Evolutionary conservation across 1,284 basidiomycete genomes (phyloP).

Genomic region (Ganoderma lingzhi): DNA sequence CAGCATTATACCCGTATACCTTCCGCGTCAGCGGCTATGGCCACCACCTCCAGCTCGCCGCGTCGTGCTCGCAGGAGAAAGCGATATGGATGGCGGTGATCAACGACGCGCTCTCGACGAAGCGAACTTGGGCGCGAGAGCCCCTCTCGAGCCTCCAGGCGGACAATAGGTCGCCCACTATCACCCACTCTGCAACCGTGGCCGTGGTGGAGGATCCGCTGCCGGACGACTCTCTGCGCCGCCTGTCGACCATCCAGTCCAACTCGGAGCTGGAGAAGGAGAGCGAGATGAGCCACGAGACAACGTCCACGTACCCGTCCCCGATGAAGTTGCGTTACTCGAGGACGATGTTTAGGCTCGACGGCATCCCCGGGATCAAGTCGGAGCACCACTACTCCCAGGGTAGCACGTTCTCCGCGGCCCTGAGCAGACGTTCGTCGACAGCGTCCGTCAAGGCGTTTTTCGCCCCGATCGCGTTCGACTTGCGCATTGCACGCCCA

Average conservation of each 20-base stretch:
- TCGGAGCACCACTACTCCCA: conserved; percentile 30
- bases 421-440: conserved; percentile 63
- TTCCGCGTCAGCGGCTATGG: conserved; percentile 76
- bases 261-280: conserved; percentile 60
- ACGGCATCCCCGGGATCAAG: conserved; percentile 31
- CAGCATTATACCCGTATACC: conserved; percentile 81
- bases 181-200: conserved; percentile 13
- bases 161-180: conserved; percentile 35
- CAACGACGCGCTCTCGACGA: conserved; percentile 50
- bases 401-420: conserved; percentile 29
- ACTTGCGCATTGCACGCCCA: conserved; percentile 68
- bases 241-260: conserved; percentile 66
- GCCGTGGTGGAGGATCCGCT: conserved; percentile 26
- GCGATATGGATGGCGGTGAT: conserved; percentile 82
- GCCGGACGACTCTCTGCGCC: conserved; percentile 21
- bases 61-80: conserved; percentile 85
- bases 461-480: conserved; percentile 55
- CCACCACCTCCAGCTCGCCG: conserved; percentile 85
- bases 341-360: conserved; percentile 36
- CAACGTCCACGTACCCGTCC: neutral
- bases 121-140: conserved; percentile 61
- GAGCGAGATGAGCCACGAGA: conserved; percentile 10
- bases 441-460: conserved; percentile 64
- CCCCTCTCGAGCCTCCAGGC: conserved; percentile 65
- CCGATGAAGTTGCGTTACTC: conserved; percentile 29